These are phyloP conservation scores for Emergomyces pasteurianus DNA, from an alignment of 2,329 filamentous ascomycete species.

Conservation along the genomic window DNA sequence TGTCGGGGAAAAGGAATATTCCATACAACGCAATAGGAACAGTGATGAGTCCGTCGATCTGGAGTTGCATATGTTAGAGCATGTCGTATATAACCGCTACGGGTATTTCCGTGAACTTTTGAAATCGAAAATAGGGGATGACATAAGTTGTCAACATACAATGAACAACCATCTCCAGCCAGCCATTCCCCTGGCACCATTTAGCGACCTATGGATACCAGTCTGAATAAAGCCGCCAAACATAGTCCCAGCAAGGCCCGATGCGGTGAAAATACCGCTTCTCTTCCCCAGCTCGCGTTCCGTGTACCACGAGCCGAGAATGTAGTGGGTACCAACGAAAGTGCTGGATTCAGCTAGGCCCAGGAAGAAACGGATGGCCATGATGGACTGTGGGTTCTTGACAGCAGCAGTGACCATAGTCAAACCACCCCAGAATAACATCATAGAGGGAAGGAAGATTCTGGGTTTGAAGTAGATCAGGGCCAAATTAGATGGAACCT, in stretches of 20 bases:
- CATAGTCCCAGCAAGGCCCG: slow-evolving; percentile 25
- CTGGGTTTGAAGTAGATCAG: slow-evolving; percentile 18
- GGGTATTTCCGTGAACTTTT: not conserved
- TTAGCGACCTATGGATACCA: slow-evolving; percentile 21
- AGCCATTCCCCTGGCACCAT: slow-evolving; percentile 17
- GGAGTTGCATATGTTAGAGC: slow-evolving; percentile 5
- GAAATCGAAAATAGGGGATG: not conserved
- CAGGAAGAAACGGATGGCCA: slow-evolving; percentile 28
- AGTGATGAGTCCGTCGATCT: slow-evolving; percentile 31
- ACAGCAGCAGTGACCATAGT: slow-evolving; percentile 22
- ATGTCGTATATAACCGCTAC: too few relatives aligned
- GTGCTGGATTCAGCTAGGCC: slow-evolving; percentile 23
- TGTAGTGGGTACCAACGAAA: slow-evolving; percentile 26
- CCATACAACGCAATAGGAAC: slow-evolving; percentile 34
- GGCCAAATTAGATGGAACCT: slow-evolving; percentile 31
- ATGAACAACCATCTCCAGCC: slow-evolving; percentile 30
- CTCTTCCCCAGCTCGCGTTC: slow-evolving; percentile 29
- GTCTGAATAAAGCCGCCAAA: slow-evolving; percentile 27
- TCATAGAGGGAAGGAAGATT: slow-evolving; percentile 19
- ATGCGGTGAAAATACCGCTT: slow-evolving; percentile 24
- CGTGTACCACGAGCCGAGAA: slow-evolving; percentile 34
- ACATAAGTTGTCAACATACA: slow-evolving; percentile 9
- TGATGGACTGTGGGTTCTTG: slow-evolving; percentile 19
- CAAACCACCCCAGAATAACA: slow-evolving; percentile 20
- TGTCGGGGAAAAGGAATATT: slow-evolving; percentile 30